Percentiles rank a stretch among this genome's conserved stretches.
These are phyloP conservation scores for Suhomyces prunicola DNA, from an alignment of 805 yeast species.

Conservation along the genomic window DNA sequence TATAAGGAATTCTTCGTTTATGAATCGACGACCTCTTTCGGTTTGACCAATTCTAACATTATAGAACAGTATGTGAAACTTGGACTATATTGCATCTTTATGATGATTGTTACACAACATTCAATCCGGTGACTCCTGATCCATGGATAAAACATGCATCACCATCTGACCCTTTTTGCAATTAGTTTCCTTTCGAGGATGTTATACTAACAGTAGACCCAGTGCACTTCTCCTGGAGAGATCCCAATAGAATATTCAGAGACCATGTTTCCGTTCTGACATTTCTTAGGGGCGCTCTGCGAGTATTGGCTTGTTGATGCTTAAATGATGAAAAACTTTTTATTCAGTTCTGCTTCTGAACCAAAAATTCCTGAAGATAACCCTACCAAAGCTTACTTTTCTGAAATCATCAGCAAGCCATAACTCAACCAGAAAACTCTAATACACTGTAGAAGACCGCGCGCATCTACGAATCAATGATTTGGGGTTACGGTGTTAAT, in stretches of 20 bases:
- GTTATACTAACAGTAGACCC: not conserved
- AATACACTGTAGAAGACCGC: not conserved
- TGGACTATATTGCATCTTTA: not conserved
- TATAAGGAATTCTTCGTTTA: conserved; percentile 77
- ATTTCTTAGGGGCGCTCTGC: conserved; percentile 1
- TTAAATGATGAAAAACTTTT: conserved; percentile 56
- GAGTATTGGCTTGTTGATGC: not conserved
- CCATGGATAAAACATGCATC: conserved; percentile 93
- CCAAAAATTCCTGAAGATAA: conserved; percentile 69
- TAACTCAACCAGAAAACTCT: not conserved
- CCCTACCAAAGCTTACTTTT: conserved; percentile 59
- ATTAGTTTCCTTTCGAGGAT: not conserved
- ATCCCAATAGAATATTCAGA: not conserved
- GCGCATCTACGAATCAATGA: not conserved
- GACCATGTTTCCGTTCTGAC: not conserved
- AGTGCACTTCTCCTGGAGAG: not conserved
- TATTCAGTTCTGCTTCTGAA: conserved; percentile 98
- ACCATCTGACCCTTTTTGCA: conserved; percentile 71
- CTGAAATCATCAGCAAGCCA: conserved; percentile 26
- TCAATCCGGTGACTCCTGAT: conserved; percentile 61
- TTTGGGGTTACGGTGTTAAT: too few relatives aligned
- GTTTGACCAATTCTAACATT: not conserved
- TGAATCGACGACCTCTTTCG: conserved; percentile 31
- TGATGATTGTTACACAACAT: conserved; percentile 18
- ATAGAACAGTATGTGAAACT: conserved; percentile 7